Evolutionary conservation across 2,329 filamentous ascomycete species (phyloP).

Genomic region (Colletotrichum spaethianum): DNA sequence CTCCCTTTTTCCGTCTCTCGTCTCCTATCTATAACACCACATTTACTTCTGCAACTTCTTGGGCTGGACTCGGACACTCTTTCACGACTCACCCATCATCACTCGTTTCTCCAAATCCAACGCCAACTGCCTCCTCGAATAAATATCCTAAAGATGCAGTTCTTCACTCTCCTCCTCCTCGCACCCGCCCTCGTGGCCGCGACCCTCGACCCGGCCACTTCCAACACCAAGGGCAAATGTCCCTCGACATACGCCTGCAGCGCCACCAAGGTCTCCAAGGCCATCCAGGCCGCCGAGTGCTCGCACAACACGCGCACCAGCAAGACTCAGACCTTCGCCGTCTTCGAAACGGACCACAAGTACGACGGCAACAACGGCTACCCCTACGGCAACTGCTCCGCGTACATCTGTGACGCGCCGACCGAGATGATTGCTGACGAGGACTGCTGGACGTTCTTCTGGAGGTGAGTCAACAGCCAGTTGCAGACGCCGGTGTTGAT

Average conservation of each 20-base stretch:
- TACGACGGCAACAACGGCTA: slow-evolving; percentile 30
- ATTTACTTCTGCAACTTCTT: not conserved
- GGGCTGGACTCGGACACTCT: slow-evolving; percentile 6
- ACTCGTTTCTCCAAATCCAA: not conserved
- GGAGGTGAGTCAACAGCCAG: slow-evolving; percentile 27
- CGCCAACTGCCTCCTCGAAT: not conserved
- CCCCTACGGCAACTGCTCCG: slow-evolving; percentile 39
- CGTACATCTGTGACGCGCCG: slow-evolving; percentile 31
- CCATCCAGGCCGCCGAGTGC: slow-evolving; percentile 41
- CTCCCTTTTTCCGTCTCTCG: not conserved
- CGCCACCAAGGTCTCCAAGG: slow-evolving; percentile 37
- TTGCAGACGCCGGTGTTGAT: rapidly evolving
- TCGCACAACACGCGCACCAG: slow-evolving; percentile 38
- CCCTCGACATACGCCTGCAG: slow-evolving; percentile 33
- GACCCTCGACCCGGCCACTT: slow-evolving; percentile 36
- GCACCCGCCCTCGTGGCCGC: slow-evolving; percentile 32
- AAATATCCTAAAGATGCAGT: slow-evolving; percentile 12
- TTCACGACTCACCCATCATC: not conserved
- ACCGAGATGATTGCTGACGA: slow-evolving; percentile 29
- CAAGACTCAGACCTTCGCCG: slow-evolving; percentile 37
- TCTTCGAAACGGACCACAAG: slow-evolving; percentile 39
- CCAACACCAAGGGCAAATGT: slow-evolving; percentile 39
- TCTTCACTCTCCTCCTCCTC: slow-evolving; percentile 27
- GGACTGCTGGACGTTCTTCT: slow-evolving; percentile 40
- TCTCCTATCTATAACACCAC: not conserved